A percentile compares a stretch with the other conserved stretches of the same genome.
These are phyloP conservation scores for Ichthyophthirius multifiliis DNA, from an alignment of 169 alveolate species.

Conservation along the genomic window DNA sequence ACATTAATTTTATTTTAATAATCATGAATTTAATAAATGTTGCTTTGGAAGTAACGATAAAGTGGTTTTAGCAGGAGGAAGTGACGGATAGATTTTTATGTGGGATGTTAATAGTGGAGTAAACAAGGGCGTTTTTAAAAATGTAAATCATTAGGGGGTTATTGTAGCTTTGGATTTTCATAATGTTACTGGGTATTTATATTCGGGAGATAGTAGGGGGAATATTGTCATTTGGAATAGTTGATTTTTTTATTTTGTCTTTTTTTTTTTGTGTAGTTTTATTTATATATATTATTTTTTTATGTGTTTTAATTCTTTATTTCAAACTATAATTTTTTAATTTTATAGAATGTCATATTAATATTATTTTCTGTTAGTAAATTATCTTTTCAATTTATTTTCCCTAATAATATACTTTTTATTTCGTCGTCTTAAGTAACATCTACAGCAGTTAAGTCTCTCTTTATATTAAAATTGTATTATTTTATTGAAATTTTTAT, in stretches of 20 bases:
- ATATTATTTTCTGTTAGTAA: too few relatives aligned
- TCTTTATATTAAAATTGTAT: neutral
- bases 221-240: constrained; percentile 38
- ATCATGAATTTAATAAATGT: constrained; percentile 22
- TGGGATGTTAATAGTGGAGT: constrained; percentile 1
- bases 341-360: too few relatives aligned
- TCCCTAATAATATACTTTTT: neutral
- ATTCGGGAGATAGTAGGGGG: constrained; percentile 36
- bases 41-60: constrained; percentile 40
- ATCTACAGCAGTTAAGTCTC: neutral
- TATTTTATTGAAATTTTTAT: neutral
- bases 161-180: constrained; percentile 19
- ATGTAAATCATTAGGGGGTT: constrained; percentile 22
- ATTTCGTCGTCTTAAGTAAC: neutral
- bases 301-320: too few relatives aligned
- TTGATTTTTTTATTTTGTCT: neutral
- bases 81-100: constrained; percentile 7
- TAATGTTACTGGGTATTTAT: constrained; percentile 24
- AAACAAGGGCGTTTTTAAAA: constrained; percentile 1
- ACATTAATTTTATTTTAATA: constrained; percentile 17
- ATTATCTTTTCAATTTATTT: neutral
- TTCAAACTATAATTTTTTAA: too few relatives aligned
- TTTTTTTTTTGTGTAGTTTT: too few relatives aligned
- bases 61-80: constrained; percentile 32
- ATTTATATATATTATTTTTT: too few relatives aligned